phyloP scores from a whole-genome alignment of 2,329 filamentous ascomycete genomes.

The Teratosphaeria epicoccoides region DNA sequence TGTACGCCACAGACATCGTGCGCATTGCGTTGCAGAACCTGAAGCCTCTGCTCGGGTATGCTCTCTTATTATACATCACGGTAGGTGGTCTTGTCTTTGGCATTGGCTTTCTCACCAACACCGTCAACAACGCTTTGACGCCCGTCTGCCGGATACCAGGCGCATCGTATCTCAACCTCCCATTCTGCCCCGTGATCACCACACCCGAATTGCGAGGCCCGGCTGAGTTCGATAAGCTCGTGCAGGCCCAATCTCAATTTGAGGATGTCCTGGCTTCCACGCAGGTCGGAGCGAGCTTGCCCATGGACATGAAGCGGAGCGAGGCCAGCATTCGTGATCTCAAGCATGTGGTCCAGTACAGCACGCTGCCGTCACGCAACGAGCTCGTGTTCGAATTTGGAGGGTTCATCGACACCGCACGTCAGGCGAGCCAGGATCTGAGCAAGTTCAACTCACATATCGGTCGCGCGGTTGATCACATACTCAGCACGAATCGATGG shows the following conservation, averaged over 20 bases:
- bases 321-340: conserved; percentile 66
- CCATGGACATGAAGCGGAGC: conserved; percentile 67
- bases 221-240: conserved; percentile 63
- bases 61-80: conserved; percentile 51
- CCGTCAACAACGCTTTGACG: conserved; percentile 51
- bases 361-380: conserved; percentile 54
- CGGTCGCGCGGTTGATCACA: conserved; percentile 60
- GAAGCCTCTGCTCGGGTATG: conserved; percentile 53
- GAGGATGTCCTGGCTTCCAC: conserved; percentile 63
- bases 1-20: conserved; percentile 47
- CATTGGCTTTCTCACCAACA: conserved; percentile 52
- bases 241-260: conserved; percentile 64
- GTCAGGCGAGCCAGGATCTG: conserved; percentile 54
- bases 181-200: conserved; percentile 44
- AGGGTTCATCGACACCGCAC: conserved; percentile 60
- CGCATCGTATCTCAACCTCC: conserved; percentile 48
- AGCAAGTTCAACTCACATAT: conserved; percentile 68
- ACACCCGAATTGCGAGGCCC: conserved; percentile 19
- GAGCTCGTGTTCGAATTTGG: conserved; percentile 68
- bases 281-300: conserved; percentile 54
- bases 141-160: conserved; percentile 63
- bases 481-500: conserved; percentile 66
- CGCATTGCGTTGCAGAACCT: conserved; percentile 50
- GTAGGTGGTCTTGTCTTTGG: conserved; percentile 49
- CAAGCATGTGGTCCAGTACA: conserved; percentile 60